A percentile compares a stretch with the other conserved stretches of the same genome.
Evolutionary conservation across 352 stramenopile species (phyloP).

Genomic region (Globisporangium orthogonon): DNA sequence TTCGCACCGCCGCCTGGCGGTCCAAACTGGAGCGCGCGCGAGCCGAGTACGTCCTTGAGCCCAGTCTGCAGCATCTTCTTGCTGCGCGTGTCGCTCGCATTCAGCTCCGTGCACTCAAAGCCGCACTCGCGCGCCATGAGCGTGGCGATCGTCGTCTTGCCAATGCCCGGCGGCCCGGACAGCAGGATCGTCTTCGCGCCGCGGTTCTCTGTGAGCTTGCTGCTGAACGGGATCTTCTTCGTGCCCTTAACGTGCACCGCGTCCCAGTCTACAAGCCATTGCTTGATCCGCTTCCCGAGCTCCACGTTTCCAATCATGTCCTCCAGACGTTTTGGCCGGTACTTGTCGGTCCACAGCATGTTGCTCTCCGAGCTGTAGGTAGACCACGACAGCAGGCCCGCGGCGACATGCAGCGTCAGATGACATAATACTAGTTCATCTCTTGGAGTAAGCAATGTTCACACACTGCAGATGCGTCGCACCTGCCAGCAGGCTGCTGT

Average conservation of each 20-base stretch:
- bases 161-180: constrained; percentile 94
- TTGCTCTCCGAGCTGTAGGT: constrained; percentile 25
- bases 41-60: constrained; percentile 91
- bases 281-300: constrained; percentile 79
- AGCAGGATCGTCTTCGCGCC: constrained; percentile 93
- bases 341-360: constrained; percentile 95
- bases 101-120: constrained; percentile 94
- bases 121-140: constrained; percentile 88
- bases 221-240: constrained; percentile 75
- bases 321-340: constrained; percentile 88
- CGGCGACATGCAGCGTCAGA: background rate
- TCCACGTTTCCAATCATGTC: constrained; percentile 95
- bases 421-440: background rate
- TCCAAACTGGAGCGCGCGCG: constrained; percentile 88
- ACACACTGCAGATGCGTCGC: background rate
- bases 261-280: constrained; percentile 83
- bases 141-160: constrained; percentile 95
- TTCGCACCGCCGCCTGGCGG: constrained; percentile 16
- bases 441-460: no score
- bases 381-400: background rate
- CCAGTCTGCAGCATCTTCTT: constrained; percentile 93
- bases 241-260: constrained; percentile 76
- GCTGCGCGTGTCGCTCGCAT: constrained; percentile 96
- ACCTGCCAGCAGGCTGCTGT: constrained; percentile 14
- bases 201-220: constrained; percentile 82